Percentiles rank a stretch among this genome's conserved stretches.
Conservation (phyloP, 805 yeast species). For the Cyberlindnera mississippiensis region DNA sequence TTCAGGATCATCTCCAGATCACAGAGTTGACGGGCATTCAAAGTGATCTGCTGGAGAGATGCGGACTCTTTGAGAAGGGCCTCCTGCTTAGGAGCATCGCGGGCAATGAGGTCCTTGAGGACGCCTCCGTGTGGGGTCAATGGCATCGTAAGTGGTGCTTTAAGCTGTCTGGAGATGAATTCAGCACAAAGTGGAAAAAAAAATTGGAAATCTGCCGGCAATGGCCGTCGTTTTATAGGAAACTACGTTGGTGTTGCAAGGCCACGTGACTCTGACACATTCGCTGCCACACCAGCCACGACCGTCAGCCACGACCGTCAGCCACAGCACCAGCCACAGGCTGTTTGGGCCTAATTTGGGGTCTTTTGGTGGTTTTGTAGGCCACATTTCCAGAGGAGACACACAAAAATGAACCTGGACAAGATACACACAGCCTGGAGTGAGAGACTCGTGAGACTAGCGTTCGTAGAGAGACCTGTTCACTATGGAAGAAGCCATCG, state of each 20-base stretch:
- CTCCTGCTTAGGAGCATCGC: constrained; percentile 64
- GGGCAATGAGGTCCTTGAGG: constrained; percentile 76
- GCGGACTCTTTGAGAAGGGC: constrained; percentile 57
- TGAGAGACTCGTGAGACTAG: too few relatives aligned
- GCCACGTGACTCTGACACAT: constrained; percentile 9
- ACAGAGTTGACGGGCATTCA: constrained; percentile 88
- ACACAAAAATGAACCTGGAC: too few relatives aligned
- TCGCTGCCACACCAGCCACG: constrained; percentile 7
- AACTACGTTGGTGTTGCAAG: constrained; percentile 5
- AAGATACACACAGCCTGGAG: too few relatives aligned
- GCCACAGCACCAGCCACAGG: constrained; percentile 5
- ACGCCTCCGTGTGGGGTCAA: constrained; percentile 86
- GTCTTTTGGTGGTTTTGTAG: too few relatives aligned
- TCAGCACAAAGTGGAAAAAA: neutral
- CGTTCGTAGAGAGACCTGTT: too few relatives aligned
- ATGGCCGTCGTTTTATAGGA: neutral
- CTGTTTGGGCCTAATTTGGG: too few relatives aligned
- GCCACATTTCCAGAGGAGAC: too few relatives aligned
- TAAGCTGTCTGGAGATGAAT: neutral
- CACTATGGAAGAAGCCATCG: too few relatives aligned
- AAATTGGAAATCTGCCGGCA: neutral
- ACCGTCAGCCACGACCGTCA: constrained; percentile 2
- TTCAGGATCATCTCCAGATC: constrained; percentile 87
- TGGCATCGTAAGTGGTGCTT: constrained; percentile 40
- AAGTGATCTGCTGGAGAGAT: constrained; percentile 39